Base-by-base conservation (phyloP, 441 rosid genomes). In the Dalechampia spathulata region DNA sequence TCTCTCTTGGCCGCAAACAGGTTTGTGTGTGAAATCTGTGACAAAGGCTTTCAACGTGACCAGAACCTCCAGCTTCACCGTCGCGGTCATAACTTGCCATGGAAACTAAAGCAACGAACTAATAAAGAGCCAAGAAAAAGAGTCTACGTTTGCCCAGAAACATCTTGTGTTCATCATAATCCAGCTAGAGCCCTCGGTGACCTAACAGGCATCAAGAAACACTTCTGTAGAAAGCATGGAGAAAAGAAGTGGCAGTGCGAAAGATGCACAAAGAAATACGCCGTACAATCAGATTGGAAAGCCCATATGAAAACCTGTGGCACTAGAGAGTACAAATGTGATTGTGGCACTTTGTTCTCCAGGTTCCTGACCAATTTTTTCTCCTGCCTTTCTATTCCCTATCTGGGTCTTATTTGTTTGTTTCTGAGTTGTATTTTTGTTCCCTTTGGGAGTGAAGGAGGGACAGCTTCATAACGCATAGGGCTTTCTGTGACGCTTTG, bases 171-270 rank as follows among this genome's bases (percentile, higher is more conserved):
- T 13, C 92, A 85, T 70, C 83, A 85, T 60, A 73, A 63, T 59
- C 83, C 88, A 2, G 63, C 74, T 39, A 66, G 92, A 60, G 92
- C 92, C n/a, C 83, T 85, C n/a, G 92, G 92, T 23, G 92, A 85
- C 65, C 81, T 85, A 32, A 85, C 88, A 16, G 92, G 92, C 6
- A 80, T 85, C 63, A 85, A 85, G 71, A 85, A 85, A 53, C 92
- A 85, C 76, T 82, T 78, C 55, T 72, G 74, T 64, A 69, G 92
- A 53, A 85, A 85, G 61, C 92, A 85, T 60, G 84, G 88, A 19
- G 92, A 85, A 80, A 85, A 80, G 69, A 85, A 78, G 61, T 85
- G 83, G 83, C 82, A 85, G 79, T 85, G 92, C 43, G 88, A 85
- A 59, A 68, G 84, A 44, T 82, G 92, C 71, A 70, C 84, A 3